These are phyloP conservation scores for Dendrocalamus latiflorus DNA, from an alignment of 202 grass and related monocot species.

Conservation along the genomic window DNA sequence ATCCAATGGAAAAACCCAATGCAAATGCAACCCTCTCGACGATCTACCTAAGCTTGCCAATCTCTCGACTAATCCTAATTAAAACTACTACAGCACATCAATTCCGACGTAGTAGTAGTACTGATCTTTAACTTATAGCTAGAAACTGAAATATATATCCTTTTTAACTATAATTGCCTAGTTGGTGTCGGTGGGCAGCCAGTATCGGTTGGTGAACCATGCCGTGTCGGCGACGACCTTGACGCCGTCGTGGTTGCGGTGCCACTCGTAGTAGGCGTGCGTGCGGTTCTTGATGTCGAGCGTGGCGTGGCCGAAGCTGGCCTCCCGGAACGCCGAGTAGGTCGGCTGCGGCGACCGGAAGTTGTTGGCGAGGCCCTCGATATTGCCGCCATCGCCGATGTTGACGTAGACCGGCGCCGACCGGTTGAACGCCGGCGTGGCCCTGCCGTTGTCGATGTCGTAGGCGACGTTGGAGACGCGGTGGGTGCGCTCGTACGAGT, in stretches of 20 bases:
- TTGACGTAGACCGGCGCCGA: conserved; percentile 44
- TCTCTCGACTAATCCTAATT: no score
- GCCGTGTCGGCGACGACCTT: conserved; percentile 37
- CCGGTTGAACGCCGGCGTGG: conserved; percentile 22
- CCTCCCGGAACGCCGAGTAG: conserved; percentile 63
- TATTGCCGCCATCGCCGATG: conserved; percentile 56
- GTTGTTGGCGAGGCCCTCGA: conserved; percentile 39
- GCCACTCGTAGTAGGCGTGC: conserved; percentile 53
- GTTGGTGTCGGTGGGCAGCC: background rate
- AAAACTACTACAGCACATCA: no score
- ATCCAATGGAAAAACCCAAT: no score
- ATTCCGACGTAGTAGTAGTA: no score
- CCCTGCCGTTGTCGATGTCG: conserved; percentile 33
- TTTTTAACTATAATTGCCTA: no score
- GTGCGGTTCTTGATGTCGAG: conserved; percentile 60
- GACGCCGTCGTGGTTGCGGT: conserved; percentile 45
- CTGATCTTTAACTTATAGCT: no score
- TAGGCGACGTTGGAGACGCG: conserved; percentile 49
- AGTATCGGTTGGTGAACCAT: conserved; percentile 54
- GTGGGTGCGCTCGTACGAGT: conserved; percentile 40
- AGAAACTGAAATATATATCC: no score
- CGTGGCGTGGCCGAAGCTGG: conserved; percentile 48
- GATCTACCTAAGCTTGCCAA: no score
- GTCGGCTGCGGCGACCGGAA: conserved; percentile 41
- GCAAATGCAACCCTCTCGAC: no score